Percentiles rank a stretch among this genome's conserved stretches.
Evolutionary conservation across 2,329 filamentous ascomycete species (phyloP).

Genomic region (Scedosporium apiospermum): DNA sequence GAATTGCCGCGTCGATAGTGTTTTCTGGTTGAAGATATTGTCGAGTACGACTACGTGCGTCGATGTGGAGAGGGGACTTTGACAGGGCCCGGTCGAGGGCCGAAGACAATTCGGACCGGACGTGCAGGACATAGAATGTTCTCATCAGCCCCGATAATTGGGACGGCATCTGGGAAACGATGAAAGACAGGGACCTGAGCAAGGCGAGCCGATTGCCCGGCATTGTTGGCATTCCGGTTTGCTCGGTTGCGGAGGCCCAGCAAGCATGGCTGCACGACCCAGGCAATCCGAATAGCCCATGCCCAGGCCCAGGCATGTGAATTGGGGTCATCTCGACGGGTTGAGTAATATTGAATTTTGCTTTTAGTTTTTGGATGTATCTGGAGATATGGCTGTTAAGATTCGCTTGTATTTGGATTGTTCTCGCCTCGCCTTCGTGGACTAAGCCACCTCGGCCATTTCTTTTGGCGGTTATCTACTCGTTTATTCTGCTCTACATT

Average conservation of each 20-base stretch:
- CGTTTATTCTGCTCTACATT: too few relatives aligned
- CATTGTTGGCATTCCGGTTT: conserved; percentile 1
- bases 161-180: neutral
- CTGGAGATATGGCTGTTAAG: too few relatives aligned
- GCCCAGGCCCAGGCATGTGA: neutral
- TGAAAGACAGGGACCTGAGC: neutral
- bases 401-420: too few relatives aligned
- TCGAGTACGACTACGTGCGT: neutral
- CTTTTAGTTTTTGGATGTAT: too few relatives aligned
- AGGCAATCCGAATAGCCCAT: neutral
- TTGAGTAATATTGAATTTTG: too few relatives aligned
- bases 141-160: neutral
- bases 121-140: neutral
- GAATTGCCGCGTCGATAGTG: neutral
- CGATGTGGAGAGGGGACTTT: neutral
- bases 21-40: neutral
- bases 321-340: neutral
- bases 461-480: too few relatives aligned
- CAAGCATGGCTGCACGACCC: neutral
- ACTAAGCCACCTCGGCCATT: too few relatives aligned
- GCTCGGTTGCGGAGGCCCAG: neutral
- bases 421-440: too few relatives aligned
- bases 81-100: neutral
- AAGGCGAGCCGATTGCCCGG: neutral
- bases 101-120: neutral